Base-by-base conservation (phyloP, 116 monocot species). In the Dioscorea cayenensis region DNA sequence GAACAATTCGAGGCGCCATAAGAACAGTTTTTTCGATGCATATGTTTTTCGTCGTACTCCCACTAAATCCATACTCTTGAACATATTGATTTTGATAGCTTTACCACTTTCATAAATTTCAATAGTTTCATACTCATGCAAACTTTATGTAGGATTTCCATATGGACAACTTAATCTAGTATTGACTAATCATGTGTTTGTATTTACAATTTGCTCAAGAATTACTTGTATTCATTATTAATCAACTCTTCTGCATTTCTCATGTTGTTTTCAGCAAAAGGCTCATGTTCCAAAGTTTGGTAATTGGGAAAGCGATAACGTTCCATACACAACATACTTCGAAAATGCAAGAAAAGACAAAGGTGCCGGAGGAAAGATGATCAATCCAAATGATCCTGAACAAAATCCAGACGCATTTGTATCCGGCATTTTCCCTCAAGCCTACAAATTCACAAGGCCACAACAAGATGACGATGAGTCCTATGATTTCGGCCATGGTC, bases 331-430 rank as follows among this genome's bases (percentile, higher is more conserved):
- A 1, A 60, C 16, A 25, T 83, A 64, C 59, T 87, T 89, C 28
- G 88, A 89, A 12, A 82, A 75, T 49, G 82, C 77, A 9, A 77
- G 72, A 5, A 72, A 76, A 51, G 70, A 69, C 48, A 80, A 73
- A 73, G 72, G 16, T 60, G 21, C 64, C 55, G 70, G 66, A 43
- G 0, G 48, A 22, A 77, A 77, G 62, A 51, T 75, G 18, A 36
- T 80, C 59, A 89, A 85, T 67, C 88, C 82, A 17, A 89, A 89
- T 36, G 88, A 89, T 77, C 85, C 88, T 6, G 71, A 79, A 65
- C 37, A 84, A 27, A 82, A 72, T 20, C 79, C 68, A 49, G 65
- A 78, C n/a, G 69, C 67, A 10, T 71, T 76, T 29, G 5, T 21
- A 18, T 66, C 50, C 4, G 60, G 38, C 2, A 21, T 7, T 29